Conservation (phyloP, 225 moss, liverwort and hornwort genomes). For the Ulota crispa region DNA sequence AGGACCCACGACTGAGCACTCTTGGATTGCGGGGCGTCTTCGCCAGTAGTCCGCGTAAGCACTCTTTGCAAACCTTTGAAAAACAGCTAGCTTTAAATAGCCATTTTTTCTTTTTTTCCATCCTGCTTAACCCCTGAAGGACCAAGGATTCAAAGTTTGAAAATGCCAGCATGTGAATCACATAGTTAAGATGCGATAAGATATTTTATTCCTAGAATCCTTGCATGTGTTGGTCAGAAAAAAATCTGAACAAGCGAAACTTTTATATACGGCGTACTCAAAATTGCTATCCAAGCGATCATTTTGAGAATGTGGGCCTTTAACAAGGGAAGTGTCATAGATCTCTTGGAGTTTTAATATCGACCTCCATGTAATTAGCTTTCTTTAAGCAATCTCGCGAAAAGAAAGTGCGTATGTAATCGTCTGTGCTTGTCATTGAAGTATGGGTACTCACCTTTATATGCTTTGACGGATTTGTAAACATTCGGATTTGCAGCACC, state of each 20-base stretch:
- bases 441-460: background rate
- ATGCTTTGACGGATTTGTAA: background rate
- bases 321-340: background rate
- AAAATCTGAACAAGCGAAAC: background rate
- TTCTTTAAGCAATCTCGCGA: background rate
- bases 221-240: background rate
- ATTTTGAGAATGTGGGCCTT: background rate
- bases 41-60: conserved; percentile 65
- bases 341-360: background rate
- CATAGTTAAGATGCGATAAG: background rate
- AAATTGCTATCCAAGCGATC: background rate
- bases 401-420: background rate
- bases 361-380: background rate
- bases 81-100: background rate
- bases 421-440: conserved; percentile 4
- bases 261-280: background rate
- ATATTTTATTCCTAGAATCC: background rate
- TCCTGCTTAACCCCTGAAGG: background rate
- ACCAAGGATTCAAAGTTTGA: background rate
- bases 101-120: background rate
- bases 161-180: background rate
- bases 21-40: conserved; percentile 87
- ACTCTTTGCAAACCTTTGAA: background rate
- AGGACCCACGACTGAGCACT: conserved; percentile 71
- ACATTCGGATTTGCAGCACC: conserved; percentile 60